phyloP scores from a whole-genome alignment of 805 yeast species.

The Phaffomyces antillensis region DNA sequence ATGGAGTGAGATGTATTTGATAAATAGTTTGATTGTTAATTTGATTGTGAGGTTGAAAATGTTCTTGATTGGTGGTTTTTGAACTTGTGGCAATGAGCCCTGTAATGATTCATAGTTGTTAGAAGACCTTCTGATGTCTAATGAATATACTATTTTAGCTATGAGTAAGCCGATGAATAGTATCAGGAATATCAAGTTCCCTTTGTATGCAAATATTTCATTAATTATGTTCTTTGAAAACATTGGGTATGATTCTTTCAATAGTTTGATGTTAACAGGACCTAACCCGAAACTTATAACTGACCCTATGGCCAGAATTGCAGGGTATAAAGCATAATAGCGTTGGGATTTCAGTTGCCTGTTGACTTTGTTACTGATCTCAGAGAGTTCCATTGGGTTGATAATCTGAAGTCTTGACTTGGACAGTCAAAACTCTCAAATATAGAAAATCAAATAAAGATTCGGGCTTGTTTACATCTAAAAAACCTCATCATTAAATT shows the following conservation, averaged over 20 bases:
- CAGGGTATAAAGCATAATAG: neutral
- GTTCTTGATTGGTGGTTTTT: neutral
- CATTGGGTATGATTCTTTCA: neutral
- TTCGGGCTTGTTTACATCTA: neutral
- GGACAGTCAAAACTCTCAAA: neutral
- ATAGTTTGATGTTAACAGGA: no score
- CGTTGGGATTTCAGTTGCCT: neutral
- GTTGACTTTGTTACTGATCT: neutral
- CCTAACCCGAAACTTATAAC: no score
- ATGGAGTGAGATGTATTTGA: conserved; percentile 19
- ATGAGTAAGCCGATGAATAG: conserved; percentile 18
- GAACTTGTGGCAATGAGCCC: neutral
- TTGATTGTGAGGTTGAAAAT: conserved; percentile 21
- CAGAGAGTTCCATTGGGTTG: neutral
- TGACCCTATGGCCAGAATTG: neutral
- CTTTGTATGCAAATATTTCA: conserved; percentile 29
- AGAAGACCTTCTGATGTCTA: neutral
- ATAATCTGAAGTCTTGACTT: no score
- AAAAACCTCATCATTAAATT: neutral
- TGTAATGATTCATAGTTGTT: neutral
- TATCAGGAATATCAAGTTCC: conserved; percentile 23
- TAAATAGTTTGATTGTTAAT: conserved; percentile 8
- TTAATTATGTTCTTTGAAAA: conserved; percentile 25
- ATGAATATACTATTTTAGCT: neutral
- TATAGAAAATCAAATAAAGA: no score